These are phyloP conservation scores for Radiomyces spectabilis DNA, from an alignment of 192 early-diverging fungal species.

Conservation along the genomic window DNA sequence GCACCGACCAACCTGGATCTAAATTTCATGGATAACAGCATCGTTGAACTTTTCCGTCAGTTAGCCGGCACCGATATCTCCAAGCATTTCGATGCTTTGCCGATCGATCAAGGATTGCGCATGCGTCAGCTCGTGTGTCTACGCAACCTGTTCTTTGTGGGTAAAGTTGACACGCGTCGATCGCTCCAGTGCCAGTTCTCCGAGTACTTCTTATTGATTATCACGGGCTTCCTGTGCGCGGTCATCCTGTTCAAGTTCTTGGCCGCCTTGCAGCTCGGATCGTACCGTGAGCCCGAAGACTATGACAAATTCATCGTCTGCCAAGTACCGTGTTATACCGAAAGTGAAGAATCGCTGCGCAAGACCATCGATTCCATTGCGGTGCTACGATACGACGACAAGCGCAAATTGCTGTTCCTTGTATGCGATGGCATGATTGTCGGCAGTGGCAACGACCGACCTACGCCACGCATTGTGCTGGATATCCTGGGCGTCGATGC, in stretches of 20 bases:
- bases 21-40: conserved; percentile 53
- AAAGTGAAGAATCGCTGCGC: conserved; percentile 88
- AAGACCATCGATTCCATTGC: conserved; percentile 95
- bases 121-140: conserved; percentile 64
- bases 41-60: conserved; percentile 61
- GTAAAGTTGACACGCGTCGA: conserved; percentile 80
- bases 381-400: conserved; percentile 88
- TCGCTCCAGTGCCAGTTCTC: conserved; percentile 73
- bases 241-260: conserved; percentile 80
- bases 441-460: conserved; percentile 92
- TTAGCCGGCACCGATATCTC: conserved; percentile 62
- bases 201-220: conserved; percentile 77
- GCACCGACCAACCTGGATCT: conserved; percentile 32
- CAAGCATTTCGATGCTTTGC: conserved; percentile 49
- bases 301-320: conserved; percentile 88
- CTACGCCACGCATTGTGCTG: conserved; percentile 93
- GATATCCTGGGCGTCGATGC: conserved; percentile 92
- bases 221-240: conserved; percentile 75
- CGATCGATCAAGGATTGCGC: conserved; percentile 36
- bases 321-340: conserved; percentile 97
- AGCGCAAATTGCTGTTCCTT: conserved; percentile 94
- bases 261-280: conserved; percentile 67
- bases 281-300: conserved; percentile 69
- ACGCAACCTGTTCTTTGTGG: conserved; percentile 80
- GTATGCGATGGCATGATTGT: conserved; percentile 97